Evolutionary conservation across 139 green algal species (phyloP), one percentile per base, ranked within the genome.

Genomic region (Trebouxia sp.): DNA sequence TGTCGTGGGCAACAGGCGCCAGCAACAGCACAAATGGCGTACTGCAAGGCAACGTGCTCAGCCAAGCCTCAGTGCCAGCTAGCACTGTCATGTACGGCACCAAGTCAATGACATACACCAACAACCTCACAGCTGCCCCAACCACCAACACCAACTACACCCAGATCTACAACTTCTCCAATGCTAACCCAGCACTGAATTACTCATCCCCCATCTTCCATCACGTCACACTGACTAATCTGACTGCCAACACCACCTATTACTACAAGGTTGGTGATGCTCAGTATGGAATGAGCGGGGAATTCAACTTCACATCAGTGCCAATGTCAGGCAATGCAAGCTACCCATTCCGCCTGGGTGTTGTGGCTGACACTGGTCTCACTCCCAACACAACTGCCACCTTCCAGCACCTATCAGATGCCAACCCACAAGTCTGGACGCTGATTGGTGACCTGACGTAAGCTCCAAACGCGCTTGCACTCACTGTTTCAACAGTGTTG

Each of bases 361-460:
- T 80, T 17, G 35, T 80, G 35, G 50, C 75, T 39, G 75, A 80
- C 20, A 30, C 67, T 55, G 75, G 75, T 37, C 53, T 58, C 30
- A 80, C 75, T 22, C 32, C 26, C 35, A 80, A 80, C 53, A 55
- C 51, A 7, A 56, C 35, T 38, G 12, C n/a, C 35, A 80, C 75
- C 51, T 39, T 70, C 20, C 22, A 38, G 35, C 51, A 53, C 22
- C 51, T 80, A 24, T 14, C 26, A 1, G 75, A 32, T 43, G 26
- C 26, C 15, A 35, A 80, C 14, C 51, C 53, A 24, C 15, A 74
- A 17, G 37, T 53, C 0, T 50, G n/a, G 20, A 72, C 39, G 17
- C 35, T 80, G 47, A 38, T 70, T 55, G 74, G 74, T 45, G 74
- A 67, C 74, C n/a, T 79, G 10, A 67, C 47, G 47, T 53, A 53